Evolutionary conservation across 202 grass and related monocot species (phyloP).

Genomic region (Alloteropsis angusta): DNA sequence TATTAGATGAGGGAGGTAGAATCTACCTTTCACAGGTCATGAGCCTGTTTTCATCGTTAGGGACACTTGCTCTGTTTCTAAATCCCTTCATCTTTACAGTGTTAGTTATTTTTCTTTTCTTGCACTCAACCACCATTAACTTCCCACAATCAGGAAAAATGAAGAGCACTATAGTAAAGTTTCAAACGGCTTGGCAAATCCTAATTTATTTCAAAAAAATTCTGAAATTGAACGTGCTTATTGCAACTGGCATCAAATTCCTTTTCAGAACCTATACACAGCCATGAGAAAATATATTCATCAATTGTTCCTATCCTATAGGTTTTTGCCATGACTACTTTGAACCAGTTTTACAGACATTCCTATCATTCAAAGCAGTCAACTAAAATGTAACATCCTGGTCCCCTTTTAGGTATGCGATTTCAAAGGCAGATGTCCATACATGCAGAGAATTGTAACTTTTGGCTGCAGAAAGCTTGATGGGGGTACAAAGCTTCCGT

Average conservation of each 20-base stretch:
- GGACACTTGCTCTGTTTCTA: background rate
- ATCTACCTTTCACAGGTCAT: constrained; percentile 36
- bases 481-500: constrained; percentile 20
- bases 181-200: constrained; percentile 13
- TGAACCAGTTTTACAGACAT: constrained; percentile 30
- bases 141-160: constrained; percentile 20
- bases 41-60: constrained; percentile 15
- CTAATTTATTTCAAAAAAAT: background rate
- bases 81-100: constrained; percentile 9
- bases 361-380: constrained; percentile 38
- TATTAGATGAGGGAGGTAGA: constrained; percentile 35
- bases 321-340: constrained; percentile 22
- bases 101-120: constrained; percentile 51
- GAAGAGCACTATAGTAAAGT: constrained; percentile 16
- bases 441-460: background rate
- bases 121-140: constrained; percentile 43
- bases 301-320: constrained; percentile 1
- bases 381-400: constrained; percentile 62
- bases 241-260: background rate
- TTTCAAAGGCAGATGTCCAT: constrained; percentile 43
- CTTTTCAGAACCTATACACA: constrained; percentile 6
- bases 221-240: constrained; percentile 11
- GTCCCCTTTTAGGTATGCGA: constrained; percentile 51
- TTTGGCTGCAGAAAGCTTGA: constrained; percentile 33
- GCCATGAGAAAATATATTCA: constrained; percentile 4